phyloP scores from a whole-genome alignment of 2,329 filamentous ascomycete genomes.

The Helminthosporium solani region DNA sequence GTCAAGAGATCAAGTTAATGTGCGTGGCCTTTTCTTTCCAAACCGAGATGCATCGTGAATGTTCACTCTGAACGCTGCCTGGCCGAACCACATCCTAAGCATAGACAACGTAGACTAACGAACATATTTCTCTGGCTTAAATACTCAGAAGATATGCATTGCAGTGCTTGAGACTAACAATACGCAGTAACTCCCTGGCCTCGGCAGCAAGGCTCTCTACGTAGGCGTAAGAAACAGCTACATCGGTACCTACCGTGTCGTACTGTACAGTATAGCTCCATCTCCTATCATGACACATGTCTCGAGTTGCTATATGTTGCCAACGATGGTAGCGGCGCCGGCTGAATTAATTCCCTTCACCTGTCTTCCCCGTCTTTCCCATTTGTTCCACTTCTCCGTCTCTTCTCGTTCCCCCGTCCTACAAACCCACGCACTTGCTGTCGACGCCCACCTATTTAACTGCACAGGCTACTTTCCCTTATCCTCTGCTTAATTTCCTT shows the following conservation, averaged over 20 bases:
- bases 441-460: background rate
- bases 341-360: background rate
- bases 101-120: too few species aligned
- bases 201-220: too few species aligned
- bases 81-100: too few species aligned
- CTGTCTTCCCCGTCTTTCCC: background rate
- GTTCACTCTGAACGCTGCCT: too few species aligned
- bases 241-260: too few species aligned
- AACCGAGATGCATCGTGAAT: too few species aligned
- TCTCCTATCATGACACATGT: background rate
- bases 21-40: background rate
- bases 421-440: background rate
- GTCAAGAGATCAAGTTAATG: background rate
- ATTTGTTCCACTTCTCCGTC: background rate
- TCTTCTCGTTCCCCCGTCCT: background rate
- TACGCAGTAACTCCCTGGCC: too few species aligned
- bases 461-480: background rate
- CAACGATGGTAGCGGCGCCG: background rate
- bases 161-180: too few species aligned
- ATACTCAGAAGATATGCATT: too few species aligned
- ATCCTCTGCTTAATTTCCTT: background rate
- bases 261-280: background rate
- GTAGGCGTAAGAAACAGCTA: too few species aligned
- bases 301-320: too few species aligned
- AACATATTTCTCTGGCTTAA: too few species aligned